These are phyloP conservation scores for Xylaria arbuscula DNA, from an alignment of 2,329 filamentous ascomycete genomes.

Conservation along the genomic window DNA sequence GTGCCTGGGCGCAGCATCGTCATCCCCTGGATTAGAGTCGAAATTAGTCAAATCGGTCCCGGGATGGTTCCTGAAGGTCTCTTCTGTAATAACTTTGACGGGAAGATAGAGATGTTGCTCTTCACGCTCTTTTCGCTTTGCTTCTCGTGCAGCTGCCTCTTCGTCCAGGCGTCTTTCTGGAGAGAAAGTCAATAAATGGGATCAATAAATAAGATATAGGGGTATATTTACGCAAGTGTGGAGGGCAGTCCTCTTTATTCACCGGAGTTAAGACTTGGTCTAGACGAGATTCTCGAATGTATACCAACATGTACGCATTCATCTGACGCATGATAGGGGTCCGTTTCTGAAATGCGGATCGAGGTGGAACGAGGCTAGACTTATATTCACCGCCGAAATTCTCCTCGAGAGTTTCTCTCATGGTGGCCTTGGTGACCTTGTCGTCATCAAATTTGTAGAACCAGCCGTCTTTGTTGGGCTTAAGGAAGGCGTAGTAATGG, in stretches of 20 bases:
- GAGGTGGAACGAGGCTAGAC: conserved; percentile 59
- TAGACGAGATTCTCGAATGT: conserved; percentile 88
- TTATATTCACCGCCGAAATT: conserved; percentile 93
- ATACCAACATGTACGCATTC: conserved; percentile 99
- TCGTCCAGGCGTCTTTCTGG: conserved; percentile 80
- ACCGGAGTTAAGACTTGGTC: conserved; percentile 84
- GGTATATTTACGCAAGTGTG: conserved; percentile 75
- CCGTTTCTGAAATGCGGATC: conserved; percentile 65
- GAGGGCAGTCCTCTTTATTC: conserved; percentile 80
- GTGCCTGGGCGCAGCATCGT: conserved; percentile 75
- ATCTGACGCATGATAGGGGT: conserved; percentile 71
- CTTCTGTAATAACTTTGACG: conserved; percentile 82
- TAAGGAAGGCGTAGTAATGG: conserved; percentile 97
- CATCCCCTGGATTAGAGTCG: conserved; percentile 65
- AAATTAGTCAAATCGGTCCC: conserved; percentile 84
- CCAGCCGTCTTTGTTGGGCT: conserved; percentile 89
- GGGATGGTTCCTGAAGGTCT: conserved; percentile 82
- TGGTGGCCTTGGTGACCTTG: conserved; percentile 92
- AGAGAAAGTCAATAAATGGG: conserved; percentile 28
- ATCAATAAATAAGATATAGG: conserved; percentile 31
- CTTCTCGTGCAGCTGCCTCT: conserved; percentile 80
- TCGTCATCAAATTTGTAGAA: conserved; percentile 99
- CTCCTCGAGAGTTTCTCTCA: conserved; percentile 91
- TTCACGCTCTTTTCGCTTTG: conserved; percentile 85
- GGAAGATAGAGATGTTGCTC: conserved; percentile 94